Evolutionary conservation across 345 rosid genomes (phyloP).

Genomic region (Euphorbia peplus): DNA sequence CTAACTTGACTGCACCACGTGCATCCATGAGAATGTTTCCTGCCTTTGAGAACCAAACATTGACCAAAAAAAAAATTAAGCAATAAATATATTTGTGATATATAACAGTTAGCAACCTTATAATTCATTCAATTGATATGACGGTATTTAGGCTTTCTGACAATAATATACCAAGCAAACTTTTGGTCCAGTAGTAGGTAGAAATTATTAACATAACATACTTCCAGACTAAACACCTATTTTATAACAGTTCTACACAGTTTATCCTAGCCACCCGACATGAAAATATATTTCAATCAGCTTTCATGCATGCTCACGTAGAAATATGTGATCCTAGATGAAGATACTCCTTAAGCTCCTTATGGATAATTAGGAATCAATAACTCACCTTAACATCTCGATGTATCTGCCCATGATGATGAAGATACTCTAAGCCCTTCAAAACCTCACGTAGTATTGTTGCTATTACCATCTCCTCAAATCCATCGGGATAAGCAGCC

Average conservation of each 20-base stretch:
- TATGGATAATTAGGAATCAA: not conserved
- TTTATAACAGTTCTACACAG: not conserved
- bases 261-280: not conserved
- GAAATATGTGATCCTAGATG: not conserved
- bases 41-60: conserved; percentile 49
- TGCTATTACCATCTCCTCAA: conserved; percentile 89
- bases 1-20: conserved; percentile 80
- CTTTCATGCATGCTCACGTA: not conserved
- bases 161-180: not conserved
- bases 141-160: not conserved
- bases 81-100: not conserved
- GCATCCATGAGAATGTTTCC: conserved; percentile 85
- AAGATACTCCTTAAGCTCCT: no score
- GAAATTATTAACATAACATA: not conserved
- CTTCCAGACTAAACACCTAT: not conserved
- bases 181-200: not conserved
- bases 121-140: conserved; percentile 12
- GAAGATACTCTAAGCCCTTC: conserved; percentile 94
- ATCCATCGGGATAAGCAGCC: conserved; percentile 94
- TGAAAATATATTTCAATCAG: not conserved
- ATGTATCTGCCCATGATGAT: conserved; percentile 97
- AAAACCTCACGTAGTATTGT: conserved; percentile 79
- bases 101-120: conserved; percentile 1
- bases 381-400: conserved; percentile 88
- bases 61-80: not conserved